These are phyloP conservation scores for Dicorynia guianensis DNA, from an alignment of 306 rosid genomes.

Conservation along the genomic window DNA sequence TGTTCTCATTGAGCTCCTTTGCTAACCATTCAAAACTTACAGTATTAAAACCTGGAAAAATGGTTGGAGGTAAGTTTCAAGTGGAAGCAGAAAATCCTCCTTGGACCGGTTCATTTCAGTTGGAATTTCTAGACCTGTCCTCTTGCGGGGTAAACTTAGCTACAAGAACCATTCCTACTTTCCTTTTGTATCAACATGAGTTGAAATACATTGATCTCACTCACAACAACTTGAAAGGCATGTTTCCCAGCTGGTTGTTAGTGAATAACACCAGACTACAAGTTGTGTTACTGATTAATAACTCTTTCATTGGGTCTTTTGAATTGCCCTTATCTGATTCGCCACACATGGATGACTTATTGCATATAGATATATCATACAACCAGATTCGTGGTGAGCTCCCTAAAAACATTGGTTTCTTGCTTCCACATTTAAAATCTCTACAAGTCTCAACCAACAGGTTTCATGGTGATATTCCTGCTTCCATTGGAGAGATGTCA, in stretches of 20 bases:
- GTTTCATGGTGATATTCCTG: conserved; percentile 25
- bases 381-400: conserved; percentile 24
- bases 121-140: not conserved
- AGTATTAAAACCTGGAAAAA: not conserved
- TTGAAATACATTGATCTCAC: conserved; percentile 17
- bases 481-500: conserved; percentile 39
- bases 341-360: not conserved
- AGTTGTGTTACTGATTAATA: not conserved
- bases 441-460: conserved; percentile 18
- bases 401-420: not conserved
- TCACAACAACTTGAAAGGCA: conserved; percentile 29
- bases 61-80: not conserved
- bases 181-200: conserved; percentile 10
- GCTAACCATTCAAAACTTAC: conserved; percentile 9
- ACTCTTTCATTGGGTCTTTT: conserved; percentile 14
- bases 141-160: not conserved
- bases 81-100: conserved; percentile 22
- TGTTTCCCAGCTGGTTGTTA: conserved; percentile 37
- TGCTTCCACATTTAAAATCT: not conserved
- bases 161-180: conserved; percentile 11
- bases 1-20: not conserved
- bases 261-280: conserved; percentile 31
- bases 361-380: not conserved
- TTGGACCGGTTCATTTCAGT: conserved; percentile 32
- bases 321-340: not conserved